Conservation (phyloP, 139 green algal species). For the Yamagishiella unicocca region DNA sequence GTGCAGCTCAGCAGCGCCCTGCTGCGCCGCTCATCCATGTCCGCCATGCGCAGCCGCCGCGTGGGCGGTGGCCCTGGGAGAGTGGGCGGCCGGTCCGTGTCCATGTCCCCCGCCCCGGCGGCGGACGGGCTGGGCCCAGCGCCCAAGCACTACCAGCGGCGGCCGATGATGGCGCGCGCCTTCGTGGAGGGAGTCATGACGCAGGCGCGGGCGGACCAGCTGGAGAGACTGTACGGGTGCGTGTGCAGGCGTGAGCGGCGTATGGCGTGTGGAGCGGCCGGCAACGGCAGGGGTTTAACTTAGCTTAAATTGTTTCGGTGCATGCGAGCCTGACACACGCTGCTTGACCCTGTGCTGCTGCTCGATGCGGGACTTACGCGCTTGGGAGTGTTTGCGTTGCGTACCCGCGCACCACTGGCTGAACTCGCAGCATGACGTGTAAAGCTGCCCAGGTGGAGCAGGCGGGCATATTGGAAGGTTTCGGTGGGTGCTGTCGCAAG, state of each 20-base stretch:
- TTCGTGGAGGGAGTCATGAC: constrained; percentile 44
- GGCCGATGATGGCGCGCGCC: constrained; percentile 35
- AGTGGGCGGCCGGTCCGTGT: neutral
- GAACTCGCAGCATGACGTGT: no score
- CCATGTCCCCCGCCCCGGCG: neutral
- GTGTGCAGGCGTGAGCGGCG: neutral
- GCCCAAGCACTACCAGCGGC: constrained; percentile 19
- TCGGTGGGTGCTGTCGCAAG: no score
- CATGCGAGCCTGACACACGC: no score
- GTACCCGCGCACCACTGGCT: no score
- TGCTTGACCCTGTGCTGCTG: no score
- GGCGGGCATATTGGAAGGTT: no score
- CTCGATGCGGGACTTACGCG: no score
- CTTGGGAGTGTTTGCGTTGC: no score
- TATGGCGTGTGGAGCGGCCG: neutral
- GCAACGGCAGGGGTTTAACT: no score
- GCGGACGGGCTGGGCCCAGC: neutral
- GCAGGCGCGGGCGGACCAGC: constrained; percentile 34
- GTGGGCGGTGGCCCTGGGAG: neutral
- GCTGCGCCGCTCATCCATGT: neutral
- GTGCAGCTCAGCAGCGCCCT: constrained; percentile 10
- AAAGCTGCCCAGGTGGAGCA: no score
- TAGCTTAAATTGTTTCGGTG: no score
- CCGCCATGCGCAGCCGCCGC: neutral
- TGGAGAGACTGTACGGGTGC: constrained; percentile 19